Evolutionary conservation across 2,329 filamentous ascomycete genomes (phyloP).

Genomic region (Pestalotiopsis sp.): DNA sequence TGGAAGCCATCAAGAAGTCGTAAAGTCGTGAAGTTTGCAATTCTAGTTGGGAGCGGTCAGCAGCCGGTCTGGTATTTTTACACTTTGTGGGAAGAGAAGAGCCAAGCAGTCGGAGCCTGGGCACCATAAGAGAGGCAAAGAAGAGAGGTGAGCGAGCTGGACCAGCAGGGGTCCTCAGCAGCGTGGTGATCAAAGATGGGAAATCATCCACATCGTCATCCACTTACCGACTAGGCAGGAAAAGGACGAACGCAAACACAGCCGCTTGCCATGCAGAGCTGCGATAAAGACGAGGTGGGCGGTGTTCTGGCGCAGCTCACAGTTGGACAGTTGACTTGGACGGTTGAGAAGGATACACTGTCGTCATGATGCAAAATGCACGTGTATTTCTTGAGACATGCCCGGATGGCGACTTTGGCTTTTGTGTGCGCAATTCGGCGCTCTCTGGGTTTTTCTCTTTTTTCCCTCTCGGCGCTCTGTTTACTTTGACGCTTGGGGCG

Average conservation of each 20-base stretch:
- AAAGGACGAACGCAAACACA: not conserved
- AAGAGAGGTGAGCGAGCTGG: not conserved
- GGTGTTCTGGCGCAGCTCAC: not conserved
- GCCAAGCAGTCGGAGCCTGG: not conserved
- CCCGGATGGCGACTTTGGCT: not conserved
- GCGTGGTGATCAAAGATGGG: not conserved
- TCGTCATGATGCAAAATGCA: not conserved
- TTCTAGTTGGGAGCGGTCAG: not conserved
- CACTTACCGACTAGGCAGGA: conserved; percentile 1
- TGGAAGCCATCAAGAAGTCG: conserved; percentile 16
- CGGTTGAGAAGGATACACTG: not conserved
- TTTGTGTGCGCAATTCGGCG: not conserved
- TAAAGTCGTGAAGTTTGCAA: conserved; percentile 12
- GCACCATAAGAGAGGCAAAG: not conserved
- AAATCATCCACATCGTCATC: conserved; percentile 2
- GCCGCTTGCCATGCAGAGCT: not conserved
- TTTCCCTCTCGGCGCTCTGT: not conserved
- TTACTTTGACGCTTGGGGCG: conserved; percentile 4
- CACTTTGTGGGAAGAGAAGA: not conserved
- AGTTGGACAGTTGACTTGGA: not conserved
- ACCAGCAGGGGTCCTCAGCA: not conserved
- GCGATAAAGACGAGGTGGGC: not conserved
- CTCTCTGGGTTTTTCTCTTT: not conserved
- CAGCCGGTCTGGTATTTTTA: not conserved
- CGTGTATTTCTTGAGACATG: not conserved